Conservation (phyloP, 2,329 filamentous ascomycete genomes). For the Fusarium dlaminii region DNA sequence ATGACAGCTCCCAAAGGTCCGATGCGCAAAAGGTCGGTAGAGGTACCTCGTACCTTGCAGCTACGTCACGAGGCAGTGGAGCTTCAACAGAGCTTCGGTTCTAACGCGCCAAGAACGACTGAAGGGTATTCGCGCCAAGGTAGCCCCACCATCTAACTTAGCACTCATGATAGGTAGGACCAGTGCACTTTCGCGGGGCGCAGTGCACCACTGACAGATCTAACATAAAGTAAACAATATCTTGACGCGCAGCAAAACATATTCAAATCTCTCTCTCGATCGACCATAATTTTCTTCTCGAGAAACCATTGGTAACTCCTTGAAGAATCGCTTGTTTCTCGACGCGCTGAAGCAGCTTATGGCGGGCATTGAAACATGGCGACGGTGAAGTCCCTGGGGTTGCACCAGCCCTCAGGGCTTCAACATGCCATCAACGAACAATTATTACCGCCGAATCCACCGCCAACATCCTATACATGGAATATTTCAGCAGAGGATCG, state of each 20-base stretch:
- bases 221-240: conserved; percentile 33
- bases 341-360: conserved; percentile 40
- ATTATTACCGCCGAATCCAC: conserved; percentile 74
- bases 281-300: neutral
- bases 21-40: conserved; percentile 18
- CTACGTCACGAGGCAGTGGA: conserved; percentile 45
- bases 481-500: conserved; percentile 62
- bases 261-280: neutral
- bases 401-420: conserved; percentile 87
- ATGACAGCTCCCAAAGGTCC: conserved; percentile 37
- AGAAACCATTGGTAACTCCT: conserved; percentile 1
- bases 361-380: conserved; percentile 72
- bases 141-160: conserved; percentile 32
- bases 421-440: conserved; percentile 84
- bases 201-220: conserved; percentile 14
- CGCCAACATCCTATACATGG: conserved; percentile 78
- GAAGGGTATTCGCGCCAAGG: conserved; percentile 17
- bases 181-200: conserved; percentile 22
- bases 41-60: conserved; percentile 39
- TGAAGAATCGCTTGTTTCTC: neutral
- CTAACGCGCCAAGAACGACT: conserved; percentile 26
- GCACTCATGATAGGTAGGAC: conserved; percentile 18
- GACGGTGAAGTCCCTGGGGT: conserved; percentile 86
- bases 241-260: conserved; percentile 28
- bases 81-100: conserved; percentile 23